Conservation (phyloP, 495 filamentous ascomycete species). For the Neurospora sp. region DNA sequence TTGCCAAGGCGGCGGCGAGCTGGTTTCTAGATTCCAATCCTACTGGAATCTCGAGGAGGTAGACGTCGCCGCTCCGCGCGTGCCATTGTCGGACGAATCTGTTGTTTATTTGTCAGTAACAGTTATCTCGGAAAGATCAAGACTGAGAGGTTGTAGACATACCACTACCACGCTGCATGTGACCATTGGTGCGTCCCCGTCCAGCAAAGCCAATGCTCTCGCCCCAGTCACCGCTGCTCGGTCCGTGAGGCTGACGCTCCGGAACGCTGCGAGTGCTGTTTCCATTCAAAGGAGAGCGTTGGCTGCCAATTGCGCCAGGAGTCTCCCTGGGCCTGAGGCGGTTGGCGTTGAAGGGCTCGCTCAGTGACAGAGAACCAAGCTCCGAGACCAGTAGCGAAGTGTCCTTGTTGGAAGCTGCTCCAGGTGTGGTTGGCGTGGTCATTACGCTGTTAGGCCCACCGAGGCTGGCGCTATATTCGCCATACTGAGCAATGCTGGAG, state of each 20-base stretch:
- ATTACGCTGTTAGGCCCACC: conserved; percentile 28
- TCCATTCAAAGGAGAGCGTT: conserved; percentile 62
- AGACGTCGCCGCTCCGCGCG: conserved; percentile 13
- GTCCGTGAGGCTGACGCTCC: conserved; percentile 75
- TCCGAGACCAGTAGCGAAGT: conserved; percentile 48
- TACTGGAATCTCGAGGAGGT: conserved; percentile 22
- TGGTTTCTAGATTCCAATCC: background rate
- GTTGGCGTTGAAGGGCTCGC: conserved; percentile 52
- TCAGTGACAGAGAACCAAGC: conserved; percentile 51
- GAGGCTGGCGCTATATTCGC: conserved; percentile 28
- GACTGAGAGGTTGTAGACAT: conserved; percentile 4
- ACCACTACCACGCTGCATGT: conserved; percentile 73
- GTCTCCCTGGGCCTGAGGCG: conserved; percentile 30
- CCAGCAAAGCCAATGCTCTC: conserved; percentile 56
- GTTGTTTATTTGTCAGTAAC: background rate
- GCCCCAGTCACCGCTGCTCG: conserved; percentile 58
- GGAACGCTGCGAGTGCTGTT: conserved; percentile 57
- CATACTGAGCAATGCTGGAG: conserved; percentile 51
- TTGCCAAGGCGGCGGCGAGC: background rate
- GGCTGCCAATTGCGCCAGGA: conserved; percentile 77
- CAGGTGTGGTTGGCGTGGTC: conserved; percentile 26
- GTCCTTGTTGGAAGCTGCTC: conserved; percentile 53
- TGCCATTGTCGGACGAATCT: conserved; percentile 28
- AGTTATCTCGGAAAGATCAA: background rate
- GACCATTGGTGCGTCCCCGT: conserved; percentile 65